These are phyloP conservation scores for Exsudoporus frostii DNA, from an alignment of 768 basidiomycete species.

Conservation along the genomic window DNA sequence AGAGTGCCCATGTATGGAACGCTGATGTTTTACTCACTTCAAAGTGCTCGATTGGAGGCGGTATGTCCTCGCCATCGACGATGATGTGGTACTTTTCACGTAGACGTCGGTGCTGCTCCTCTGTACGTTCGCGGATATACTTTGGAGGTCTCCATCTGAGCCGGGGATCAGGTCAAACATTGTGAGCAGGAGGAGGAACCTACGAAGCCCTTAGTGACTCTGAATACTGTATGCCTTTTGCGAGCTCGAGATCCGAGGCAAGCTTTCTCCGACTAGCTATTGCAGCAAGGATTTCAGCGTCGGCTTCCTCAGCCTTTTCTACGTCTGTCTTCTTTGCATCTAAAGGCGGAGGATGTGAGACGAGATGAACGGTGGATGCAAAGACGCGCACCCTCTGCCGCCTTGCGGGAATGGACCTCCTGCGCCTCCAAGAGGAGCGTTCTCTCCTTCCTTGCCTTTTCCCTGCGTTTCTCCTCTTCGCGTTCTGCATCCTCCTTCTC, in stretches of 20 bases:
- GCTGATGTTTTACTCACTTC: conserved; percentile 40
- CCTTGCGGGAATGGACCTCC: conserved; percentile 85
- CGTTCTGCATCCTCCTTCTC: conserved; percentile 69
- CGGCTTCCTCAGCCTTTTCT: conserved; percentile 85
- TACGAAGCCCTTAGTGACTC: conserved; percentile 83
- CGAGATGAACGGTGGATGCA: not conserved
- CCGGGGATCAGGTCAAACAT: not conserved
- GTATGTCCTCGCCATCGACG: conserved; percentile 90
- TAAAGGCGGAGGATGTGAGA: conserved; percentile 25
- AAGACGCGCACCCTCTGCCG: conserved; percentile 62
- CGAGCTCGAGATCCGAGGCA: conserved; percentile 89
- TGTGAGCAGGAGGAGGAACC: conserved; percentile 19
- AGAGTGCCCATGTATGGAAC: conserved; percentile 4
- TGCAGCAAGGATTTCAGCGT: conserved; percentile 88
- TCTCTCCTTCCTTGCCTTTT: conserved; percentile 77
- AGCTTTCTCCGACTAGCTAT: conserved; percentile 89
- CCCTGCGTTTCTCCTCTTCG: conserved; percentile 73
- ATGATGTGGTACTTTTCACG: conserved; percentile 93
- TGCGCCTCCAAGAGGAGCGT: conserved; percentile 92
- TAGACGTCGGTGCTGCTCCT: conserved; percentile 67
- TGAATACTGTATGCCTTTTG: conserved; percentile 88
- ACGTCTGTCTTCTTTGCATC: conserved; percentile 85
- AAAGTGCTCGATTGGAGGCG: conserved; percentile 91
- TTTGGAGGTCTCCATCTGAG: conserved; percentile 84
- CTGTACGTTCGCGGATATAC: conserved; percentile 69